A percentile compares a stretch with the other conserved stretches of the same genome.
Evolutionary conservation across 1,284 basidiomycete genomes (phyloP).

Genomic region (Stereum hirsutum): DNA sequence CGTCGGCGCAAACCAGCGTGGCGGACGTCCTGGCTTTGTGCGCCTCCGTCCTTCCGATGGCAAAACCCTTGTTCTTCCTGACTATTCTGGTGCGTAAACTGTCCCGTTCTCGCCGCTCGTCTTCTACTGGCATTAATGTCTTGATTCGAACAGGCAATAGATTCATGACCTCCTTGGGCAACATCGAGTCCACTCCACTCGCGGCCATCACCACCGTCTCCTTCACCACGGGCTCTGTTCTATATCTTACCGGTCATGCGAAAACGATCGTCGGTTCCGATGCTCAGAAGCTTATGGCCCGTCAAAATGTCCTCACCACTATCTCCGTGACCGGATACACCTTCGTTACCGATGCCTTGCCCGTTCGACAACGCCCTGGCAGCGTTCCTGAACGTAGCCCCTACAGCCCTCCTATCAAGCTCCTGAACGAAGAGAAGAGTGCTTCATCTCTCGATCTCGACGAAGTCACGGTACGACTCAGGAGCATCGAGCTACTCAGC

Average conservation of each 20-base stretch:
- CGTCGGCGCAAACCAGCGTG: conserved; percentile 56
- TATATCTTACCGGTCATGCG: conserved; percentile 55
- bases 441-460: conserved; percentile 15
- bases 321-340: conserved; percentile 41
- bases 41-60: conserved; percentile 46
- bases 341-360: conserved; percentile 45
- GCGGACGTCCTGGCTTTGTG: conserved; percentile 49
- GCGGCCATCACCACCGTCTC: conserved; percentile 48
- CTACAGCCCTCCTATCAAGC: conserved; percentile 50
- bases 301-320: conserved; percentile 40
- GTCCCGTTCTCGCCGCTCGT: conserved; percentile 6
- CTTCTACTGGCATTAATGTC: conserved; percentile 1
- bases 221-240: conserved; percentile 43
- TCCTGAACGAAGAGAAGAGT: conserved; percentile 37
- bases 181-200: conserved; percentile 45
- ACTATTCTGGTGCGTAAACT: conserved; percentile 58
- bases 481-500: conserved; percentile 35
- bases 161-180: conserved; percentile 52
- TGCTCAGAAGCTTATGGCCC: conserved; percentile 45
- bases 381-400: conserved; percentile 31
- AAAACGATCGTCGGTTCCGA: conserved; percentile 36
- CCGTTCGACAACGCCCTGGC: conserved; percentile 33
- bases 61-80: conserved; percentile 47
- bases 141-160: conserved; percentile 38
- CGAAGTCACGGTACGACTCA: conserved; percentile 23